Percentiles rank a stretch among this genome's conserved stretches.
Conservation (phyloP, 2,329 filamentous ascomycete genomes). For the Sclerotinia minor region DNA sequence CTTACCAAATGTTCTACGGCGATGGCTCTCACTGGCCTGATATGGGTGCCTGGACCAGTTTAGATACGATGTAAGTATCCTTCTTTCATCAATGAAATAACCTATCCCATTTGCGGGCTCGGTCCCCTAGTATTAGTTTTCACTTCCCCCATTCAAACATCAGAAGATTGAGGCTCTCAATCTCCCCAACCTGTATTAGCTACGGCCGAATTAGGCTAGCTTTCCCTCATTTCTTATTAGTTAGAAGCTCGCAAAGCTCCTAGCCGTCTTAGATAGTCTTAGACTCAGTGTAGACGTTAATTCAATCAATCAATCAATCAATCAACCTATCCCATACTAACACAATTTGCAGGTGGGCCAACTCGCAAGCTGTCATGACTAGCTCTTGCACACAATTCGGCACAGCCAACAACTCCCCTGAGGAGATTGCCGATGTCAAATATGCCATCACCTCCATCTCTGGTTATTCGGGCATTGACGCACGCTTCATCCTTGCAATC, state of each 20-base stretch:
- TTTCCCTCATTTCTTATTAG: too few relatives aligned
- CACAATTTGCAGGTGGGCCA: slow-evolving; percentile 4
- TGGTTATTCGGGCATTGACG: slow-evolving; percentile 2
- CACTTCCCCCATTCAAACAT: too few relatives aligned
- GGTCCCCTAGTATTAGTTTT: too few relatives aligned
- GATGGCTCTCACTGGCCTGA: slow-evolving; percentile 16
- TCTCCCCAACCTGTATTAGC: too few relatives aligned
- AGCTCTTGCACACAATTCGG: slow-evolving; percentile 15
- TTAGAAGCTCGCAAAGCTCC: too few relatives aligned
- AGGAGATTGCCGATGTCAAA: background rate
- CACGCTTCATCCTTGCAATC: slow-evolving; percentile 41
- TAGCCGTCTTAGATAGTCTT: too few relatives aligned
- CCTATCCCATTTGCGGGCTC: too few relatives aligned
- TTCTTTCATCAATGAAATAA: background rate
- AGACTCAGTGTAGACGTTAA: too few relatives aligned
- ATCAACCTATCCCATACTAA: background rate
- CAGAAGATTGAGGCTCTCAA: too few relatives aligned
- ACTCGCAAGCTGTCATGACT: slow-evolving; percentile 15
- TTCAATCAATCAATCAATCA: too few relatives aligned
- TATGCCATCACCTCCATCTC: background rate
- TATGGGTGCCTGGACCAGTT: slow-evolving; percentile 3
- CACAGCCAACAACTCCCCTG: slow-evolving; percentile 16
- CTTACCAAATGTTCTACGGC: slow-evolving; percentile 13
- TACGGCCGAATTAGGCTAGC: too few relatives aligned
- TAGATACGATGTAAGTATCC: slow-evolving; percentile 17